Percentiles rank a stretch among this genome's conserved stretches.
phyloP scores from a whole-genome alignment of 495 filamentous ascomycete species.

The Lasiosphaeris hirsuta region DNA sequence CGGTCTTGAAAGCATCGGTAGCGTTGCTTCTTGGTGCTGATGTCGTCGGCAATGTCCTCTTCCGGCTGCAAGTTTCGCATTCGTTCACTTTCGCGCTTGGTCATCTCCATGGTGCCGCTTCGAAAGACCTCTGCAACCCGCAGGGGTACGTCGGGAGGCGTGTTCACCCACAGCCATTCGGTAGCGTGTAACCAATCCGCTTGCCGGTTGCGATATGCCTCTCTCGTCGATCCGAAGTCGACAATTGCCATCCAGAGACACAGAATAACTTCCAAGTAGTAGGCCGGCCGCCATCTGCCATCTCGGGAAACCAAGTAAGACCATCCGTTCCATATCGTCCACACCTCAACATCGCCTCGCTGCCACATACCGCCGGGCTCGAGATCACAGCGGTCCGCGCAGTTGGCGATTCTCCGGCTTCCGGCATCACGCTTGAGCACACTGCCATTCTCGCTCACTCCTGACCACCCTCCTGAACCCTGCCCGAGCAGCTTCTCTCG shows the following conservation, averaged over 20 bases:
- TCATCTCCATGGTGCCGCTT: not conserved
- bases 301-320: not conserved
- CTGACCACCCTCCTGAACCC: not conserved
- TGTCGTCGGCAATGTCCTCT: not conserved
- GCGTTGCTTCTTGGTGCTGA: not conserved
- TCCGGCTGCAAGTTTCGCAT: not conserved
- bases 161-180: constrained; percentile 2
- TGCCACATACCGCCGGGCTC: constrained; percentile 1
- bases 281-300: not conserved
- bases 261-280: not conserved
- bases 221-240: not conserved
- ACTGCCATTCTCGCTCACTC: not conserved
- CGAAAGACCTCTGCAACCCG: not conserved
- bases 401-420: not conserved
- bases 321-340: constrained; percentile 3
- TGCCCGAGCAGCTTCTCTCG: not conserved
- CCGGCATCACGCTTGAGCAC: not conserved
- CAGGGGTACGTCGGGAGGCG: not conserved
- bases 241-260: constrained; percentile 1
- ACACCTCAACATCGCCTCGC: not conserved
- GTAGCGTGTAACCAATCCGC: not conserved
- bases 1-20: not conserved
- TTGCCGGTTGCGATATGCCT: not conserved
- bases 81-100: not conserved
- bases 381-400: not conserved